Evolutionary conservation across 139 green algal genomes (phyloP).

Genomic region (Trebouxia sp.): DNA sequence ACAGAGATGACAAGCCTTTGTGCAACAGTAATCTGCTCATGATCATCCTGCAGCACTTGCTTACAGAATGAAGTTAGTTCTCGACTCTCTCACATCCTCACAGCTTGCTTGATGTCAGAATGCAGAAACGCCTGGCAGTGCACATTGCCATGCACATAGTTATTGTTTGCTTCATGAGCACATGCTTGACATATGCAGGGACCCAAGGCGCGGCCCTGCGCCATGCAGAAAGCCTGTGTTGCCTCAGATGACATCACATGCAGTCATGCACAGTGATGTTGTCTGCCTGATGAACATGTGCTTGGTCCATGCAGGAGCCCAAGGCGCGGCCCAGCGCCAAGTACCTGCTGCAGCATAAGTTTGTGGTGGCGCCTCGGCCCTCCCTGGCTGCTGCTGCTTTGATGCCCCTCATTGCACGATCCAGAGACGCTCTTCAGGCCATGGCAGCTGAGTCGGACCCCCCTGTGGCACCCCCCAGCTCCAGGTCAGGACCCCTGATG

Average conservation of each 20-base stretch:
- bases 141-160: too few species aligned
- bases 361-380: conserved; percentile 31
- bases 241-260: background rate
- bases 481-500: background rate
- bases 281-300: background rate
- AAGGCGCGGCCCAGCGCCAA: conserved; percentile 65
- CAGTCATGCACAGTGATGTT: background rate
- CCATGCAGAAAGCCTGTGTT: background rate
- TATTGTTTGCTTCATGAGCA: too few species aligned
- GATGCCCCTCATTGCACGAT: conserved; percentile 46
- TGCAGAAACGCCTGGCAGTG: too few species aligned
- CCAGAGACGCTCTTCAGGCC: conserved; percentile 24
- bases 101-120: too few species aligned
- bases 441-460: background rate
- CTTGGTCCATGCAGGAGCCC: conserved; percentile 55
- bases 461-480: conserved; percentile 9
- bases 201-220: too few species aligned
- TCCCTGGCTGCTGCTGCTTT: conserved; percentile 29
- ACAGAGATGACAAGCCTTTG: too few species aligned
- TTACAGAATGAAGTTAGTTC: too few species aligned
- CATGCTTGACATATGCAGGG: too few species aligned
- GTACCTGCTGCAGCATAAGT: conserved; percentile 67
- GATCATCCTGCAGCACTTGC: too few species aligned
- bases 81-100: too few species aligned
- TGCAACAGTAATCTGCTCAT: too few species aligned